These are phyloP conservation scores for Xylaria acuta DNA, from an alignment of 495 filamentous ascomycete genomes.

Conservation along the genomic window DNA sequence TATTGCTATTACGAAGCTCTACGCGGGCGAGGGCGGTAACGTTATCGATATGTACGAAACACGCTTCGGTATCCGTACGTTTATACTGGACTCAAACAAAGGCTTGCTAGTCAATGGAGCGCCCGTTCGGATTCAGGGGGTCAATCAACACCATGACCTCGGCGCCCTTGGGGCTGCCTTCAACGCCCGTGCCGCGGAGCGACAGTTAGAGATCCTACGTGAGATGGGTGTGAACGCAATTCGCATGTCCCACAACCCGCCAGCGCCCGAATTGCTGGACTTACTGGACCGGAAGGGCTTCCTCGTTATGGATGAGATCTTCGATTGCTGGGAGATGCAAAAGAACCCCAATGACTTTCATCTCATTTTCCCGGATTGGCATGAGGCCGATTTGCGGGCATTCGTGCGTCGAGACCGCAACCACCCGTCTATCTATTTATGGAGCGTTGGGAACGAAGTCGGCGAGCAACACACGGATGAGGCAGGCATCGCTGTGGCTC, in stretches of 20 bases:
- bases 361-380: slow-evolving; percentile 50
- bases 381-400: slow-evolving; percentile 48
- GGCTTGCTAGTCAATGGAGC: slow-evolving; percentile 13
- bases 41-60: slow-evolving; percentile 50
- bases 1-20: slow-evolving; percentile 44
- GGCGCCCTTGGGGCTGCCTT: slow-evolving; percentile 8
- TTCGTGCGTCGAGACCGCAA: slow-evolving; percentile 53
- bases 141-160: slow-evolving; percentile 18
- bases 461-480: slow-evolving; percentile 38
- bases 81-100: slow-evolving; percentile 34
- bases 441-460: slow-evolving; percentile 53
- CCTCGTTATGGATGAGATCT: slow-evolving; percentile 57
- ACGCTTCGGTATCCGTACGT: slow-evolving; percentile 48
- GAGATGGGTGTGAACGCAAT: slow-evolving; percentile 52
- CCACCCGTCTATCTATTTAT: slow-evolving; percentile 51
- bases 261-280: slow-evolving; percentile 57
- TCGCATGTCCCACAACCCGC: slow-evolving; percentile 52
- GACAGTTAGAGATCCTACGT: slow-evolving; percentile 48
- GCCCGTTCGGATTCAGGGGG: slow-evolving; percentile 13
- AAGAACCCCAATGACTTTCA: slow-evolving; percentile 51
- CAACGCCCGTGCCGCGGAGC: slow-evolving; percentile 39
- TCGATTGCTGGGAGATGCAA: slow-evolving; percentile 45
- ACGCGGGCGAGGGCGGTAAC: neutral
- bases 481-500: slow-evolving; percentile 30
- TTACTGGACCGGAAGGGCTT: slow-evolving; percentile 61